Conservation (phyloP, 345 rosid species). For the Brassica cretica region DNA sequence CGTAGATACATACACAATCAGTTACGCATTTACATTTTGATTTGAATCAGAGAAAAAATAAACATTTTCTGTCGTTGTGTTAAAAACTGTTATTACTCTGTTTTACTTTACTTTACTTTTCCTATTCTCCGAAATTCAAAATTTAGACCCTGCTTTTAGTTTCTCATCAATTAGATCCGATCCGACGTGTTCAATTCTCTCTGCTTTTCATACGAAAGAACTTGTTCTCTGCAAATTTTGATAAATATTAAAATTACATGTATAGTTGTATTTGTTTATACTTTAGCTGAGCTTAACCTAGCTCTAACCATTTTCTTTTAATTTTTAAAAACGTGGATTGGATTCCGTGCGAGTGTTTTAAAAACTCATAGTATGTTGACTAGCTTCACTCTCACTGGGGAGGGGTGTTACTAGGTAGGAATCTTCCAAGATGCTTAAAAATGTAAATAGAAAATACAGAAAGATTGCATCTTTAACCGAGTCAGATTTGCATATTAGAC, state of each 20-base stretch:
- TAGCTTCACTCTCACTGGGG: conserved; percentile 25
- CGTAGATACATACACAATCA: too few relatives aligned
- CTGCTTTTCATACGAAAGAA: neutral
- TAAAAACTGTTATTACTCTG: neutral
- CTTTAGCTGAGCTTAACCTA: too few relatives aligned
- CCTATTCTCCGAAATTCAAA: conserved; percentile 35
- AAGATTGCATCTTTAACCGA: conserved; percentile 8
- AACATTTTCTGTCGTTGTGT: conserved; percentile 10
- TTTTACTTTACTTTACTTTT: conserved; percentile 23
- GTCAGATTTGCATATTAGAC: conserved; percentile 12
- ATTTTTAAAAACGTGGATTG: neutral
- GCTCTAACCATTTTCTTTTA: neutral
- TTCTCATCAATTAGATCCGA: neutral
- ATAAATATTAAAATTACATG: neutral
- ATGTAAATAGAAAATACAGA: neutral
- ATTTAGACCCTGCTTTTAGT: conserved; percentile 13
- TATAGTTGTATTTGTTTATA: neutral
- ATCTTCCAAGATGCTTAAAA: conserved; percentile 18
- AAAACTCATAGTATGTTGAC: conserved; percentile 13
- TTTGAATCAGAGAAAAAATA: conserved; percentile 4
- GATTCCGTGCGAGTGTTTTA: conserved; percentile 27
- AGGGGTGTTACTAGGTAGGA: conserved; percentile 11
- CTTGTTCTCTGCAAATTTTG: neutral
- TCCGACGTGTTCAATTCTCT: neutral
- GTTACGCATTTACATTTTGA: neutral